phyloP scores from a whole-genome alignment of 176 grass and related monocot species.

The Puya raimondii region DNA sequence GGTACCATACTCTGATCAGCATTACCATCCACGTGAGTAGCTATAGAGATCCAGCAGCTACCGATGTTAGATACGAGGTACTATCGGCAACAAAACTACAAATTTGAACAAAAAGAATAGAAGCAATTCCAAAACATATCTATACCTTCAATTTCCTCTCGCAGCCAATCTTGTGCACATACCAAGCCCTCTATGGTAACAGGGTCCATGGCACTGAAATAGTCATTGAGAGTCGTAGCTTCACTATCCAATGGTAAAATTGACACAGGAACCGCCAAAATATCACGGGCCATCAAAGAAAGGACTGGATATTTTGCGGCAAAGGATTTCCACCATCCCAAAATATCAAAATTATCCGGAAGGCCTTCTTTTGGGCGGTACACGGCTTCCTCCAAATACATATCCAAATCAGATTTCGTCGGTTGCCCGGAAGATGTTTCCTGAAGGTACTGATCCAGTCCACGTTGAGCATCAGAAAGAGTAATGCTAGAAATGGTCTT shows the following conservation, averaged over 20 bases:
- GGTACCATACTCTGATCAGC: conserved; percentile 19
- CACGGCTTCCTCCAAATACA: conserved; percentile 93
- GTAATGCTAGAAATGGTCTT: conserved; percentile 83
- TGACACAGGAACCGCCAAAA: conserved; percentile 82
- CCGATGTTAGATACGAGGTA: conserved; percentile 5
- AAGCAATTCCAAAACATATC: conserved; percentile 3
- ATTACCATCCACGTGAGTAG: conserved; percentile 20
- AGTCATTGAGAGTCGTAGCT: conserved; percentile 75
- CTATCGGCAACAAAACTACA: conserved; percentile 12
- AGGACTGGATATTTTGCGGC: conserved; percentile 95
- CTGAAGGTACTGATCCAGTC: conserved; percentile 96
- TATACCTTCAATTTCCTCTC: conserved; percentile 62
- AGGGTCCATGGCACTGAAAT: conserved; percentile 78
- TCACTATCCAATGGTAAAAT: conserved; percentile 66
- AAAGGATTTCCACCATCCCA: conserved; percentile 93
- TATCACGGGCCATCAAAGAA: conserved; percentile 87
- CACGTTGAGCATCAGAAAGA: conserved; percentile 85
- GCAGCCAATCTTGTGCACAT: conserved; percentile 93
- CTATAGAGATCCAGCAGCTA: conserved; percentile 25
- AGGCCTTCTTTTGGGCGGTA: conserved; percentile 72
- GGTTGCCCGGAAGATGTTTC: conserved; percentile 87
- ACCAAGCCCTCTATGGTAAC: conserved; percentile 64
- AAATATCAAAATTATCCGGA: conserved; percentile 81
- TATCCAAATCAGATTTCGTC: conserved; percentile 83
- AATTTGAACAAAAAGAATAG: conserved; percentile 11